Conservation (phyloP, 495 filamentous ascomycete genomes). For the Antarctomyces pellizariae region DNA sequence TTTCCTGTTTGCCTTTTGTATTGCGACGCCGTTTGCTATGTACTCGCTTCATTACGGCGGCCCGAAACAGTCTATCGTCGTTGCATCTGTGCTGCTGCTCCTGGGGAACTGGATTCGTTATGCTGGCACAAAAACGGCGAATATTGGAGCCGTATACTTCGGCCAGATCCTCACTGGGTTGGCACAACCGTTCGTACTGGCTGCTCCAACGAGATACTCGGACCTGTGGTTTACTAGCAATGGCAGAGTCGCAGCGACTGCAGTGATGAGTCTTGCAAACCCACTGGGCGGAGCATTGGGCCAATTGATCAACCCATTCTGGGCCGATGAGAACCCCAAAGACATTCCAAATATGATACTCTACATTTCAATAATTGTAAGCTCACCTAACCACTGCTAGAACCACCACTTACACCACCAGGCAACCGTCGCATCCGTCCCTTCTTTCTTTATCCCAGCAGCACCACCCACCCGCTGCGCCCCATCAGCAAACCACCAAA, state of each 20-base stretch:
- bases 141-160: slow-evolving; percentile 66
- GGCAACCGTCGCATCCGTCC: slow-evolving; percentile 48
- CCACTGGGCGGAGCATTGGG: slow-evolving; percentile 73
- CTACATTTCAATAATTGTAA: slow-evolving; percentile 64
- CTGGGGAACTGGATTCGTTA: slow-evolving; percentile 87
- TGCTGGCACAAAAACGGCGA: slow-evolving; percentile 41
- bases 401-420: slow-evolving; percentile 9
- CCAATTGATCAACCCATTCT: slow-evolving; percentile 62
- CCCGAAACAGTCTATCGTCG: slow-evolving; percentile 57
- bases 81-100: slow-evolving; percentile 45
- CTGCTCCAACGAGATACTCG: slow-evolving; percentile 74
- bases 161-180: slow-evolving; percentile 86
- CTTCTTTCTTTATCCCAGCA: slow-evolving; percentile 69
- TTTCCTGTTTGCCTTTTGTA: slow-evolving; percentile 66
- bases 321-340: slow-evolving; percentile 28
- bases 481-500: slow-evolving; percentile 20
- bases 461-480: slow-evolving; percentile 49
- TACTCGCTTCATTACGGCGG: slow-evolving; percentile 58
- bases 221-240: slow-evolving; percentile 82
- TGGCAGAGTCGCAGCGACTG: slow-evolving; percentile 73
- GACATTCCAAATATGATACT: slow-evolving; percentile 67
- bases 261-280: slow-evolving; percentile 63
- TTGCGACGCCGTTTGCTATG: slow-evolving; percentile 48
- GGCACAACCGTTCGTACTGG: slow-evolving; percentile 78
- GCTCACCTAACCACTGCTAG: slow-evolving; percentile 9